Evolutionary conservation across 768 basidiomycete genomes (phyloP).

Genomic region (Phaeolepiota aurea): DNA sequence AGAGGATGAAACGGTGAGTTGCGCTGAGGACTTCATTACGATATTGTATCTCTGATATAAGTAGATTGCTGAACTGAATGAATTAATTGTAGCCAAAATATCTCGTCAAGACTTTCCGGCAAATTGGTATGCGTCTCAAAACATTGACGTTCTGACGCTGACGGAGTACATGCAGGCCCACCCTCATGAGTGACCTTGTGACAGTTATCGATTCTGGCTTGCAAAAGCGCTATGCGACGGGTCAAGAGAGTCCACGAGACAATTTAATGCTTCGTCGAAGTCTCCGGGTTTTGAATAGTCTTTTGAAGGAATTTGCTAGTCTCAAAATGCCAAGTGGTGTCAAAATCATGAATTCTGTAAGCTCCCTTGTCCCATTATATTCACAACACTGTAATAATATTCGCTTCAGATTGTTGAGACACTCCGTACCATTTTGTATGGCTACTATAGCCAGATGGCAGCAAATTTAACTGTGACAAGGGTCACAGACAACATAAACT

Average conservation of each 20-base stretch:
- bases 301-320: conserved; percentile 63
- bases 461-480: conserved; percentile 25
- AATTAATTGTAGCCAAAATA: conserved; percentile 66
- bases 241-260: conserved; percentile 31
- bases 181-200: conserved; percentile 47
- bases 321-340: conserved; percentile 66
- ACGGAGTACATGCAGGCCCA: conserved; percentile 43
- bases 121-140: conserved; percentile 44
- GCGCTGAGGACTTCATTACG: neutral
- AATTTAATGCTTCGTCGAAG: conserved; percentile 49
- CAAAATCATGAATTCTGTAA: conserved; percentile 56
- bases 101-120: conserved; percentile 71
- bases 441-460: conserved; percentile 53
- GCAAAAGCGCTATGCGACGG: conserved; percentile 35
- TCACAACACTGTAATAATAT: no score
- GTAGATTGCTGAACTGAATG: conserved; percentile 75
- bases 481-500: conserved; percentile 36
- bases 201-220: conserved; percentile 45
- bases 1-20: conserved; percentile 63
- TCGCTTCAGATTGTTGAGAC: conserved; percentile 42
- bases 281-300: conserved; percentile 52
- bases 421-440: conserved; percentile 45
- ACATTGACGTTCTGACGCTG: conserved; percentile 3
- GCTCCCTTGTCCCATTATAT: conserved; percentile 6
- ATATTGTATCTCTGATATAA: neutral